phyloP scores from a whole-genome alignment of 108 stramenopile genomes.

The Licmophora abbreviata region DNA sequence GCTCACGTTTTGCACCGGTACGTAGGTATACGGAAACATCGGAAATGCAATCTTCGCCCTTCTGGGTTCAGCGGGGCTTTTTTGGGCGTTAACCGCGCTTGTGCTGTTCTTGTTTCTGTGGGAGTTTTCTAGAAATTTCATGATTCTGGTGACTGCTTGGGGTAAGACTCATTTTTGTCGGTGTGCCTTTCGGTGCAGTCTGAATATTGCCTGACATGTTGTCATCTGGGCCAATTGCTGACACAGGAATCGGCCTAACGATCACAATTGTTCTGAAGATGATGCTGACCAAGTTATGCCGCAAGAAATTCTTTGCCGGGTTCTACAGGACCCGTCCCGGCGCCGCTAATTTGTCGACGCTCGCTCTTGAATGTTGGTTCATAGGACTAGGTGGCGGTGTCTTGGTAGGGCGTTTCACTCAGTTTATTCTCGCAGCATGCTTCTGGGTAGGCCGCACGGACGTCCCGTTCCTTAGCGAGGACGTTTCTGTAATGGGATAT shows the following conservation, averaged over 20 bases:
- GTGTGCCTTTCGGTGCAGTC: background rate
- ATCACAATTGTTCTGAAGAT: constrained; percentile 26
- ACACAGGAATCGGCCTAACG: constrained; percentile 18
- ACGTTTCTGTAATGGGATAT: constrained; percentile 11
- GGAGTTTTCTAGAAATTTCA: constrained; percentile 11
- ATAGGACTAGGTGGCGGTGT: constrained; percentile 31
- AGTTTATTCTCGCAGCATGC: constrained; percentile 21
- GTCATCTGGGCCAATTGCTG: constrained; percentile 3
- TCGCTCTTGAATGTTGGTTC: constrained; percentile 32
- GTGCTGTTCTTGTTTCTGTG: constrained; percentile 28
- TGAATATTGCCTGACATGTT: background rate
- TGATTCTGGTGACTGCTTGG: constrained; percentile 5
- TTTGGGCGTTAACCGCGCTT: constrained; percentile 16
- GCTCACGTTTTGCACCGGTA: too few species aligned
- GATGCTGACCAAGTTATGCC: constrained; percentile 19
- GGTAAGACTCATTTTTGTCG: too few species aligned
- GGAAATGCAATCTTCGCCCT: constrained; percentile 22
- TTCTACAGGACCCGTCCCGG: constrained; percentile 22
- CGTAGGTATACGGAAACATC: background rate
- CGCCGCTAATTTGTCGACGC: constrained; percentile 11
- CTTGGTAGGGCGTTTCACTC: constrained; percentile 17
- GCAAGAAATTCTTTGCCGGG: constrained; percentile 17
- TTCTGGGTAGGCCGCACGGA: constrained; percentile 28
- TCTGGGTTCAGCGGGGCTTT: constrained; percentile 12
- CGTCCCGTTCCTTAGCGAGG: constrained; percentile 8